These are phyloP conservation scores for Rhodamnia rubescens DNA, from an alignment of 345 rosid genomes.

Conservation along the genomic window DNA sequence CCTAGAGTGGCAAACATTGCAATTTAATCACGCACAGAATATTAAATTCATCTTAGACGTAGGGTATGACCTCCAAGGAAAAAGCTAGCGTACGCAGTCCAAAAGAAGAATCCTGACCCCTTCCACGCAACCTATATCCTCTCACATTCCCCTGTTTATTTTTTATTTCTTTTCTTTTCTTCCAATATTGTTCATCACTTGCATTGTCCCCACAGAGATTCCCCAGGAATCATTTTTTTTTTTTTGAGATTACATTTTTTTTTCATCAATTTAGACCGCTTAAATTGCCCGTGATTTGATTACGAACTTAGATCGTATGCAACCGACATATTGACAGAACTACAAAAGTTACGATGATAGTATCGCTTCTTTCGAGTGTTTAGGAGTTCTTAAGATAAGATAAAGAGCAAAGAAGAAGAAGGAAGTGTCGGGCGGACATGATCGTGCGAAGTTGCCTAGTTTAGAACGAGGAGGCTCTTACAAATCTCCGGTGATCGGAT, in stretches of 20 bases:
- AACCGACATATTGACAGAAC: background rate
- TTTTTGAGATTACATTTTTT: background rate
- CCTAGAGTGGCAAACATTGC: background rate
- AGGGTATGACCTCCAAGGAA: background rate
- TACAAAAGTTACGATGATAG: fast-evolving
- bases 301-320: background rate
- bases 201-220: background rate
- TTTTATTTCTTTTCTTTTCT: background rate
- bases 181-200: background rate
- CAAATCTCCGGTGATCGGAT: background rate
- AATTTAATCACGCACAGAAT: background rate
- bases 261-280: background rate
- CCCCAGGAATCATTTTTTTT: background rate
- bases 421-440: background rate
- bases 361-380: background rate
- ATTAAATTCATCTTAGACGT: background rate
- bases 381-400: background rate
- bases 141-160: background rate
- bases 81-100: slow-evolving; percentile 46
- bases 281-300: background rate
- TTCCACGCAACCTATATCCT: slow-evolving; percentile 27
- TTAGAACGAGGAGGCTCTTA: background rate
- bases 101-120: slow-evolving; percentile 37
- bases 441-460: background rate
- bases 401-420: background rate